Base-by-base conservation (phyloP, 495 filamentous ascomycete genomes). In the Zalerion maritima region DNA sequence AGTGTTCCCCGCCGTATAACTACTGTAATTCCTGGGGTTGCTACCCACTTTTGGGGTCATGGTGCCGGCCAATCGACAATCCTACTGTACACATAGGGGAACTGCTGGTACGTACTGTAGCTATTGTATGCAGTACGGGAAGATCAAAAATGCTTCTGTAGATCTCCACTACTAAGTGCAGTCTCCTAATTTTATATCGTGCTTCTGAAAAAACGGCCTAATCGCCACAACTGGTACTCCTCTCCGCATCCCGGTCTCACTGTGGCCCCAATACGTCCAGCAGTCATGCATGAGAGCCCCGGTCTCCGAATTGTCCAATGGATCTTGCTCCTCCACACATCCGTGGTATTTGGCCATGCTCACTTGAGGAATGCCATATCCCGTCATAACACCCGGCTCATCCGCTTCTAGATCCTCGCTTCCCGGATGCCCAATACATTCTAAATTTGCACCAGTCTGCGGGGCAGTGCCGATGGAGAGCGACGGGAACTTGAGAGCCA, bases 231-330 rank as follows among this genome's bases (percentile, higher is more conserved):
- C 34, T 16, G 47, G 46, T 2, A 65, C 44, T 0, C 59, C 60
- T 36, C 58, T 50, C 29, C 61, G 40, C 59, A 62, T 59, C n/a
- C 34, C 42, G 20, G 60, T 62, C 32, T 49, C 30, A 6, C 51
- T 60, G 36, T 65, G 60, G 10, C 60, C 63, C 63, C 61, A 69
- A 38, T 64, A 67, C n/a, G 63, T 66, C 63, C 59, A 67, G 26
- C 58, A 61, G 38, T 62, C 48, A 36, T 64, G 62, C 52, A 50
- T 57, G 32, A 65, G 36, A 6, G 52, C 50, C 1, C 63, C 63
- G 24, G 62, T 69, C 24, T 66, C 60, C 0, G 42, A 49, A 32
- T 66, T 66, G 24, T 64, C 53, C 21, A 60, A 46, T 15, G 43
- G 29, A 34, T 67, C 52, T 18, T 51, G 45, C 11, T 39, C 52